Evolutionary conservation across 129 eudicot genomes (phyloP).

Genomic region (Calendula officinalis): DNA sequence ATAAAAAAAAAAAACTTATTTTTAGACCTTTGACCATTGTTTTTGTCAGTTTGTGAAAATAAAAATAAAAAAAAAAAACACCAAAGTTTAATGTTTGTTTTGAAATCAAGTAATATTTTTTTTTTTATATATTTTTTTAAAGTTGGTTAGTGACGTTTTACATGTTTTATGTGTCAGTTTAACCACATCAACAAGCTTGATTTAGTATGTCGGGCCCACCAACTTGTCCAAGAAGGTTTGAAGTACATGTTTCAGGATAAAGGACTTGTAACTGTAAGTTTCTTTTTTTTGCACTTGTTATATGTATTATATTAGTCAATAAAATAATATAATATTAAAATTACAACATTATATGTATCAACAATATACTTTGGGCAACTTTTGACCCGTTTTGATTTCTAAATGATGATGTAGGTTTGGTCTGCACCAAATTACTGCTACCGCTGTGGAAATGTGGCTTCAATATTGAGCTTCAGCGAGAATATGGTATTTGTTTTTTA

Average conservation of each 20-base stretch:
- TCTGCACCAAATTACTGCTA: constrained; percentile 99
- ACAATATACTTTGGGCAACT: not conserved
- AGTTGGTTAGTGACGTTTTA: constrained; percentile 18
- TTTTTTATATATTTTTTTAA: not conserved
- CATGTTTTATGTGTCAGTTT: constrained; percentile 49
- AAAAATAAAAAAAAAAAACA: not conserved
- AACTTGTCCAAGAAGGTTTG: constrained; percentile 99
- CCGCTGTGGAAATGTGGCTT: constrained; percentile 99
- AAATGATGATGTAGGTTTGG: constrained; percentile 72
- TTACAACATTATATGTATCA: not conserved
- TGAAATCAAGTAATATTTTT: not conserved
- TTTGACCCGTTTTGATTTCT: not conserved
- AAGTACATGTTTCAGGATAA: constrained; percentile 99
- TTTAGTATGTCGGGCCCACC: constrained; percentile 98
- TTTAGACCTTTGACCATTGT: not conserved
- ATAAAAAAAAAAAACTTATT: not conserved
- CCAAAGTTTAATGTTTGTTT: not conserved
- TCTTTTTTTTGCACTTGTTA: constrained; percentile 2
- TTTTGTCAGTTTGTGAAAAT: constrained; percentile 2
- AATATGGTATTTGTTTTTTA: constrained; percentile 60
- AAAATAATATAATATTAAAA: not conserved
- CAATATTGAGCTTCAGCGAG: constrained; percentile 95
- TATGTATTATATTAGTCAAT: too few relatives aligned
- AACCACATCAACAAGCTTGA: constrained; percentile 96
- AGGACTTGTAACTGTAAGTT: constrained; percentile 97